Evolutionary conservation across 768 basidiomycete genomes (phyloP), one percentile per base, ranked within the genome.

Genomic region (Crepidotus variabilis): DNA sequence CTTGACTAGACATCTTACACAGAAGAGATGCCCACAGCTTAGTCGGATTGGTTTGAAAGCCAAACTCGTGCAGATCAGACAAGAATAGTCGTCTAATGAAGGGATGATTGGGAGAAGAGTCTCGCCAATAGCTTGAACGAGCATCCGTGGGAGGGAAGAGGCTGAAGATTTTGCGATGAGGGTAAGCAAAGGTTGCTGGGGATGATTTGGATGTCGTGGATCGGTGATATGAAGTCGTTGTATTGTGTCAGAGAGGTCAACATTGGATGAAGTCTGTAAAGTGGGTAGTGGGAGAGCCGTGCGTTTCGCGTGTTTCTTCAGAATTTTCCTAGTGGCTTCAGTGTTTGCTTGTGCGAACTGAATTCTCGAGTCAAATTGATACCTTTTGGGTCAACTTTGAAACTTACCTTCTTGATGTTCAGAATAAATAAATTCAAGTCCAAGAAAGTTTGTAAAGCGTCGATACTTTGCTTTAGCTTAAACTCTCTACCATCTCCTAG

Each of bases 1-100:
- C 74, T 96, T 95, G 46, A 91, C 91, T 9, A 96, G 75, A 65
- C 92, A 87, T 69, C 88, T 71, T 2, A 89, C 85, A 57, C 88
- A 90, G 63, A 89, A 90, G 16, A 89, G 74, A 69, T 96, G 94
- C 0, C 87, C 80, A 58, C 94, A 98, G 16, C 71, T 68, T 2
- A 98, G 78, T 9, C 94, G 76, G 51, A 96, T 88, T 0, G 95
- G 95, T 69, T 93, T 94, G 78, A 94, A 98, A 5, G 94, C 95
- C 60, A 98, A 85, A 57, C 81, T 83, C 1, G 87, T 90, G 71
- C 95, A 97, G 56, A 97, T 95, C 36, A 88, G 74, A 63, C 94
- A 98, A 1, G 83, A 73, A 67, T 94, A 97, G 70, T 96, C 90
- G 56, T 92, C 89, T 11, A 92, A 71, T 54, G 83, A 82, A 2